A percentile compares a stretch with the other conserved stretches of the same genome.
Evolutionary conservation across 2,329 filamentous ascomycete species (phyloP).

Genomic region (Epichloe sp.): DNA sequence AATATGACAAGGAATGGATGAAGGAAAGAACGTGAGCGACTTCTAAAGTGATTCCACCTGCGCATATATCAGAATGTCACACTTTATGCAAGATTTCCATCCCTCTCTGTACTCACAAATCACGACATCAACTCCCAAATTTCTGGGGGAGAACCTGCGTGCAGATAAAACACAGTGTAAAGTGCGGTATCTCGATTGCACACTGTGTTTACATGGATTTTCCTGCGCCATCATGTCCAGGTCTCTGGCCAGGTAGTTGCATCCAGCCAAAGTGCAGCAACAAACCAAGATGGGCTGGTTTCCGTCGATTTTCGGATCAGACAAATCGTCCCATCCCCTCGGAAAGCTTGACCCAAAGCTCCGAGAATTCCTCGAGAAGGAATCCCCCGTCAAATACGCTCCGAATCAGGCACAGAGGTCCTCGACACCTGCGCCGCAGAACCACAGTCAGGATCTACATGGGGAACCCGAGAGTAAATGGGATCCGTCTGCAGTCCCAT

Average conservation of each 20-base stretch:
- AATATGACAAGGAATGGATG: no score
- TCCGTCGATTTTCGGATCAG: constrained; percentile 37
- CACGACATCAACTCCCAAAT: not conserved
- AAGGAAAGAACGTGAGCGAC: no score
- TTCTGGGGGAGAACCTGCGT: not conserved
- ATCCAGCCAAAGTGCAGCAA: not conserved
- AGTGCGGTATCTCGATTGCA: not conserved
- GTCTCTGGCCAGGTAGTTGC: not conserved
- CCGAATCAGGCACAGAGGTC: constrained; percentile 14
- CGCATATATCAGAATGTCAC: no score
- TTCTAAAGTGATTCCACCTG: no score
- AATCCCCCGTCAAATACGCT: constrained; percentile 62
- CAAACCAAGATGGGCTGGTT: constrained; percentile 41
- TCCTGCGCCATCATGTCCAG: not conserved
- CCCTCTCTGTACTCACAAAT: no score
- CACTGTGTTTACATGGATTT: not conserved
- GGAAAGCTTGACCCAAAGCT: constrained; percentile 70
- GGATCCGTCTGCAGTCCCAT: constrained; percentile 25
- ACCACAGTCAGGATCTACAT: constrained; percentile 6
- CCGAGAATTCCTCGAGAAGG: constrained; percentile 71
- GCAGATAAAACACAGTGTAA: not conserved
- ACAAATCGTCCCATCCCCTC: constrained; percentile 42
- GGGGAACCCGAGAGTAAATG: constrained; percentile 9
- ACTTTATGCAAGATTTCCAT: no score
- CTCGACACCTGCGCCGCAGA: constrained; percentile 5